Percentiles rank a stretch among this genome's conserved stretches.
These are phyloP conservation scores for Neurospora sp. DNA, from an alignment of 495 filamentous ascomycete species.

Conservation along the genomic window DNA sequence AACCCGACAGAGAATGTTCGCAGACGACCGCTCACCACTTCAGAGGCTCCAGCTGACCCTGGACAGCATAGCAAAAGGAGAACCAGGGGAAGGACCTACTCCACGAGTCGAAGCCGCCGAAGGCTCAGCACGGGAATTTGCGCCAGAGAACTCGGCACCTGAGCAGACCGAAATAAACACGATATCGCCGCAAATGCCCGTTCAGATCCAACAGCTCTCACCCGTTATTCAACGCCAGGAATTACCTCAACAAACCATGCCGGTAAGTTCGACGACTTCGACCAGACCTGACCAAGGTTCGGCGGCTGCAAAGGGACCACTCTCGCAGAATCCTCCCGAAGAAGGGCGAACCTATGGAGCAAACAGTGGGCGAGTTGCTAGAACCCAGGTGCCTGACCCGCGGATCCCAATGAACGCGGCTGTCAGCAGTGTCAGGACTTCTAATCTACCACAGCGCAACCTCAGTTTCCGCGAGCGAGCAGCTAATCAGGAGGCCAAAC, in stretches of 20 bases:
- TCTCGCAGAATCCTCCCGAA: constrained; percentile 27
- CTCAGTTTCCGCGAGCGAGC: constrained; percentile 42
- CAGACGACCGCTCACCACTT: constrained; percentile 74
- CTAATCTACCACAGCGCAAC: constrained; percentile 33
- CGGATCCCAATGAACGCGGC: constrained; percentile 13
- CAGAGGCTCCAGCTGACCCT: constrained; percentile 85
- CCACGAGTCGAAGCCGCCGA: constrained; percentile 75
- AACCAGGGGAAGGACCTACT: constrained; percentile 49
- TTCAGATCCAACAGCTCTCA: constrained; percentile 9
- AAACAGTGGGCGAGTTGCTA: constrained; percentile 15
- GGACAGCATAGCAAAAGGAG: constrained; percentile 78
- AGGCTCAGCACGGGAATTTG: constrained; percentile 36
- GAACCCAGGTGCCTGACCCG: constrained; percentile 19
- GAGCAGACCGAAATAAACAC: constrained; percentile 11
- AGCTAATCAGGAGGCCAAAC: constrained; percentile 25
- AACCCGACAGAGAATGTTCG: constrained; percentile 43
- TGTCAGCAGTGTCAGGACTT: constrained; percentile 14
- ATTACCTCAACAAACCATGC: not conserved
- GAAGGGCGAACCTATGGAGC: constrained; percentile 20
- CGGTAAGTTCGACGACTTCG: constrained; percentile 8
- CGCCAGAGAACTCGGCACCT: constrained; percentile 12
- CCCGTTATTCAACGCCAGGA: constrained; percentile 4
- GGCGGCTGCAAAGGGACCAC: constrained; percentile 17
- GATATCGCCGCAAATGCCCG: constrained; percentile 13
- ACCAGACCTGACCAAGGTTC: constrained; percentile 7